Percentiles rank a stretch among this genome's conserved stretches.
Evolutionary conservation across 73 alveolate genomes (phyloP).

Genomic region (Paramecium octaurelia): DNA sequence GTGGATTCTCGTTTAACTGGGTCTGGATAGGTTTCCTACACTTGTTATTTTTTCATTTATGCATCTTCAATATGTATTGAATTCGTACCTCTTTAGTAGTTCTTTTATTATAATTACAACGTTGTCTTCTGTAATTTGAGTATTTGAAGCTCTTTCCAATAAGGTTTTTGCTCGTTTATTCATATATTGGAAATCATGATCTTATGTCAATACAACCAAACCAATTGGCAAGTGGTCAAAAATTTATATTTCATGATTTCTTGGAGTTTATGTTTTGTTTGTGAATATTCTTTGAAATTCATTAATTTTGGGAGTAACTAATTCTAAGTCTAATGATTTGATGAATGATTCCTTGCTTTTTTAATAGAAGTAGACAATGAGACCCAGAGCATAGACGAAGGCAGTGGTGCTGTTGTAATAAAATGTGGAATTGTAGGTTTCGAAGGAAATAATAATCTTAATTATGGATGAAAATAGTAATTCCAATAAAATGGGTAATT

Average conservation of each 20-base stretch:
- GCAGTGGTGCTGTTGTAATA: not conserved
- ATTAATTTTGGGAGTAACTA: not conserved
- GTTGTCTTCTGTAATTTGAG: not conserved
- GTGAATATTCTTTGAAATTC: not conserved
- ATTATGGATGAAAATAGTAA: not conserved
- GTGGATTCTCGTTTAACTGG: not conserved
- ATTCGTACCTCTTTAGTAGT: not conserved
- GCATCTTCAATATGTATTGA: not conserved
- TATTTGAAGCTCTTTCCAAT: not conserved
- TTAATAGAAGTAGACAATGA: not conserved
- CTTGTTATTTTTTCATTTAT: not conserved
- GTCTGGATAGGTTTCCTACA: not conserved
- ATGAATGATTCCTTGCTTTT: not conserved
- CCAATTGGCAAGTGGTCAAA: slow-evolving; percentile 5
- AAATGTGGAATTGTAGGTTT: not conserved
- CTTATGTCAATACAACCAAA: not conserved
- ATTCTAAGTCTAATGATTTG: not conserved
- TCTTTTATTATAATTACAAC: not conserved
- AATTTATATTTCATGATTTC: not conserved
- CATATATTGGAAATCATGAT: slow-evolving; percentile 15
- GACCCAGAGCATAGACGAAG: not conserved
- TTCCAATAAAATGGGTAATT: not conserved
- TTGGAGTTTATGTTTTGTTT: not conserved
- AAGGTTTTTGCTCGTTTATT: not conserved
- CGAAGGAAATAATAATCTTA: not conserved